A percentile compares a stretch with the other conserved stretches of the same genome.
phyloP scores from a whole-genome alignment of 805 yeast genomes.

The Aciculoconidium aculeatum region DNA sequence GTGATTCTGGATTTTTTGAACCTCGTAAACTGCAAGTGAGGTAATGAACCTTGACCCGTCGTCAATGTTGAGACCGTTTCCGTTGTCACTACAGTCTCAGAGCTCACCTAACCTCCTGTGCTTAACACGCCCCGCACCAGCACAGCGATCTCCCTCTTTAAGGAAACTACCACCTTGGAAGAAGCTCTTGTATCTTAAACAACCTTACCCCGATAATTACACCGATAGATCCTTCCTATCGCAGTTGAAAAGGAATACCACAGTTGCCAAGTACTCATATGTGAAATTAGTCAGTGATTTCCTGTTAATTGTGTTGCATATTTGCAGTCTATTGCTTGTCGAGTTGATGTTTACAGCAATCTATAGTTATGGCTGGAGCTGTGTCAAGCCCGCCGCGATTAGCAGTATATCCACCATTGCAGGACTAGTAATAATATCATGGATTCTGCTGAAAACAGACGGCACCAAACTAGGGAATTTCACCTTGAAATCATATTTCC shows the following conservation, averaged over 20 bases:
- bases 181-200: slow-evolving; percentile 77
- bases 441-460: slow-evolving; percentile 14
- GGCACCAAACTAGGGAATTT: slow-evolving; percentile 5
- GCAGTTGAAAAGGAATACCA: slow-evolving; percentile 69
- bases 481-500: slow-evolving; percentile 53
- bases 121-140: no score
- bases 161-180: slow-evolving; percentile 53
- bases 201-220: slow-evolving; percentile 87
- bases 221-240: slow-evolving; percentile 79
- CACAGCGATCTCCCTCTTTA: slow-evolving; percentile 1
- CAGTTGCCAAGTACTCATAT: slow-evolving; percentile 63
- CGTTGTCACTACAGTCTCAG: no score
- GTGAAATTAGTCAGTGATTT: slow-evolving; percentile 66
- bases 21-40: no score
- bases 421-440: slow-evolving; percentile 21
- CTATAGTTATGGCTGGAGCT: slow-evolving; percentile 46
- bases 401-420: slow-evolving; percentile 22
- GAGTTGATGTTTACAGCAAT: slow-evolving; percentile 64
- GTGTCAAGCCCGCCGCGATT: slow-evolving; percentile 34
- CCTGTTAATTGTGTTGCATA: slow-evolving; percentile 58
- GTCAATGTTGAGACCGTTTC: no score
- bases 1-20: no score
- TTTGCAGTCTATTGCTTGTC: slow-evolving; percentile 58
- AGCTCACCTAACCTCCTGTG: no score
- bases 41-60: no score